phyloP scores from a whole-genome alignment of 352 stramenopile genomes.

The Globisporangium takayamanum region DNA sequence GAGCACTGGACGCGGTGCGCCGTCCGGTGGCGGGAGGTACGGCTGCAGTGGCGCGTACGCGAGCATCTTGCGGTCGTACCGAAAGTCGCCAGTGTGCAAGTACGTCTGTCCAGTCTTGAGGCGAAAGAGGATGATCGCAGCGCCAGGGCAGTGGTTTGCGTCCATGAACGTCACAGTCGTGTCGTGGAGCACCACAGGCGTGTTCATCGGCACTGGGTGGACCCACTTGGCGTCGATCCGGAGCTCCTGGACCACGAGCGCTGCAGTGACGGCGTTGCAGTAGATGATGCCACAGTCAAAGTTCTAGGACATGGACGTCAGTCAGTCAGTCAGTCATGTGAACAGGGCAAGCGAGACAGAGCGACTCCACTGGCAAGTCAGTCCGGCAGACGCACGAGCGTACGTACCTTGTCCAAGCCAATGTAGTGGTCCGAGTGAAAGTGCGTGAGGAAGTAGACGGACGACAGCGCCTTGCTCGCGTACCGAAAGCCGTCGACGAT shows the following conservation, averaged over 20 bases:
- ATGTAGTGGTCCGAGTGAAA: slow-evolving; percentile 97
- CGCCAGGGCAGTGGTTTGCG: slow-evolving; percentile 96
- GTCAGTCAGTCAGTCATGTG: not conserved
- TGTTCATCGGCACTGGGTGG: slow-evolving; percentile 88
- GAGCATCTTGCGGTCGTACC: slow-evolving; percentile 74
- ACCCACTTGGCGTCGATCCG: slow-evolving; percentile 89
- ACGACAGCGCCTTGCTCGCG: slow-evolving; percentile 62
- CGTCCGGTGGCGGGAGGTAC: slow-evolving; percentile 25
- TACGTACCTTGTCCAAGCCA: slow-evolving; percentile 71
- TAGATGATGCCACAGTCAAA: slow-evolving; percentile 94
- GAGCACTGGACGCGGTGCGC: not conserved
- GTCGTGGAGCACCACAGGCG: slow-evolving; percentile 66
- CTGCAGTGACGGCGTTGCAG: slow-evolving; percentile 90
- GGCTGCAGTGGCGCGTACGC: slow-evolving; percentile 40
- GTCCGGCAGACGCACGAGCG: not conserved
- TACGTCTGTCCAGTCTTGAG: slow-evolving; percentile 73
- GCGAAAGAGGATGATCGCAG: slow-evolving; percentile 94
- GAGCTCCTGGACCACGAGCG: slow-evolving; percentile 89
- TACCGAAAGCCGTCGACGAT: slow-evolving; percentile 88
- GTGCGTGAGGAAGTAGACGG: slow-evolving; percentile 95
- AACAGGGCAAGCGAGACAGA: not conserved
- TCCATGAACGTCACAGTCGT: slow-evolving; percentile 94
- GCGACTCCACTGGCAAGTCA: not conserved
- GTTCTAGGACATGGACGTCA: slow-evolving; percentile 14
- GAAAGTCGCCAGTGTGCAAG: slow-evolving; percentile 91